Conservation (phyloP, 2,329 filamentous ascomycete genomes). For the Alternaria burnsii region DNA sequence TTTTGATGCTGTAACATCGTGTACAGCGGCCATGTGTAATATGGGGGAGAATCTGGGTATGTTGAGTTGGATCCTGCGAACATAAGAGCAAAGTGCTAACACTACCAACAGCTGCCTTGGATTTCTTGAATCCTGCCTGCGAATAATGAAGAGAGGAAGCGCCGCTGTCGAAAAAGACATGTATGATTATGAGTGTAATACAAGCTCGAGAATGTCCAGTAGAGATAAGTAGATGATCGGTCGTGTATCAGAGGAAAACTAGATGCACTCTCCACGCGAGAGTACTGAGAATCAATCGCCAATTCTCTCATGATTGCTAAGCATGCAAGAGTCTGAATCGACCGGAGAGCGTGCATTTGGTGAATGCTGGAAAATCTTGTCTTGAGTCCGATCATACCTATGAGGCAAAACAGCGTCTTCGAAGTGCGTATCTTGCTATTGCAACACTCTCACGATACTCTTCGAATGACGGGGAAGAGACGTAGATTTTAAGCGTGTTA, state of each 20-base stretch:
- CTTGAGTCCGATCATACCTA: neutral
- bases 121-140: constrained; percentile 23
- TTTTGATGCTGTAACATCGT: constrained; percentile 43
- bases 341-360: neutral
- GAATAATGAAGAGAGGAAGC: constrained; percentile 2
- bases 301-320: neutral
- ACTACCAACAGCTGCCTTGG: constrained; percentile 17
- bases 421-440: neutral
- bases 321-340: neutral
- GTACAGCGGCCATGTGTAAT: constrained; percentile 39
- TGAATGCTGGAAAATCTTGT: neutral
- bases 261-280: neutral
- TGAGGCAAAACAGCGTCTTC: neutral
- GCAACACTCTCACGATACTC: neutral
- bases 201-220: neutral
- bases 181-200: constrained; percentile 4
- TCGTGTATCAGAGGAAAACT: neutral
- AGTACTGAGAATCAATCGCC: neutral
- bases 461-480: neutral
- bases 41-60: constrained; percentile 44
- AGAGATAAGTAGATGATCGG: neutral
- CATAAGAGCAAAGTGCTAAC: constrained; percentile 8
- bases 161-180: neutral
- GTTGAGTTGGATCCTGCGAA: constrained; percentile 11
- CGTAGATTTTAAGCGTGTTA: neutral